Percentiles rank a stretch among this genome's conserved stretches.
phyloP scores from a whole-genome alignment of 164 flowering plant species.

The Euptelea pleiosperma region DNA sequence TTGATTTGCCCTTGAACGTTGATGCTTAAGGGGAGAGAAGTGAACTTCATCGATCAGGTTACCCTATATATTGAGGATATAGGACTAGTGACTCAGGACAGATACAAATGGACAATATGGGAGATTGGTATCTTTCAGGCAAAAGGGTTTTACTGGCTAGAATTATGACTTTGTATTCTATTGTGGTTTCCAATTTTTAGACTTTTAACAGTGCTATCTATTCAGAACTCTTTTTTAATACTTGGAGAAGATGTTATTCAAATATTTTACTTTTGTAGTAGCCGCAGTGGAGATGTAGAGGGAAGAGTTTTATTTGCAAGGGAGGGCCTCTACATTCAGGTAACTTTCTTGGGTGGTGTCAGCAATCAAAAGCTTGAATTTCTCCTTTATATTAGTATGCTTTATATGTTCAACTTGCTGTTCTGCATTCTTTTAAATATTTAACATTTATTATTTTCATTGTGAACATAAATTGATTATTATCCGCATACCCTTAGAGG shows the following conservation, averaged over 20 bases:
- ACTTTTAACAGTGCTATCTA: not conserved
- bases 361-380: not conserved
- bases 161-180: not conserved
- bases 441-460: not conserved
- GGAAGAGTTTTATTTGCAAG: too few relatives aligned
- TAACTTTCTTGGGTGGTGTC: not conserved
- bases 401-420: too few relatives aligned
- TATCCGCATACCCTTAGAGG: too few relatives aligned
- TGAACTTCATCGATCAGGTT: too few relatives aligned
- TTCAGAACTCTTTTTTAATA: not conserved
- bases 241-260: not conserved
- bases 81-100: too few relatives aligned
- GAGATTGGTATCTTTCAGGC: not conserved
- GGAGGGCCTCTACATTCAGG: not conserved
- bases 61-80: too few relatives aligned
- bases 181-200: too few relatives aligned
- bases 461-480: too few relatives aligned
- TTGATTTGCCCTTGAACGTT: conserved; percentile 1
- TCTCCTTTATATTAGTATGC: not conserved
- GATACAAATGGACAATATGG: not conserved
- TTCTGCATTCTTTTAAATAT: not conserved
- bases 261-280: too few relatives aligned
- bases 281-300: not conserved
- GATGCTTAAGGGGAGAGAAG: conserved; percentile 17
- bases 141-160: conserved; percentile 1